phyloP scores from a whole-genome alignment of 768 basidiomycete species.

The Leccinum longicurvipes region DNA sequence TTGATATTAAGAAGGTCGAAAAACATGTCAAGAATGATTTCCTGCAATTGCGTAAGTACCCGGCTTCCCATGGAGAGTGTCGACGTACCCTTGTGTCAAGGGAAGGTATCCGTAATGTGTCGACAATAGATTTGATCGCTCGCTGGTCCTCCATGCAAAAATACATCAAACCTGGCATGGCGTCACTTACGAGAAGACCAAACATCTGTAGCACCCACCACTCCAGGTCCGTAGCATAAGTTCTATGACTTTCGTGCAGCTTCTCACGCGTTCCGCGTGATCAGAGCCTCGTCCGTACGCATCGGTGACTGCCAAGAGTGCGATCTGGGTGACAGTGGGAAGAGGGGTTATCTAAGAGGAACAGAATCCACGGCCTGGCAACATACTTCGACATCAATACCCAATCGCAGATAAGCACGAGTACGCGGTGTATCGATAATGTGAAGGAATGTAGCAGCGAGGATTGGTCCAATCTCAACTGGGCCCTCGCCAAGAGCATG shows the following conservation, averaged over 20 bases:
- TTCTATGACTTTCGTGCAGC: conserved; percentile 73
- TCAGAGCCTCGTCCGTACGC: conserved; percentile 82
- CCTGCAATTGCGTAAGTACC: conserved; percentile 47
- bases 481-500: conserved; percentile 91
- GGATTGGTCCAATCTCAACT: conserved; percentile 69
- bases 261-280: conserved; percentile 76
- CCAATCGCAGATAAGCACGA: conserved; percentile 71
- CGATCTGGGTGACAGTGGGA: conserved; percentile 51
- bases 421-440: conserved; percentile 85
- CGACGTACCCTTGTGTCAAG: conserved; percentile 69
- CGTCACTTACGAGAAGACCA: conserved; percentile 5
- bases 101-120: conserved; percentile 86
- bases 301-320: conserved; percentile 86
- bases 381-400: conserved; percentile 84
- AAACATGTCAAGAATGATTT: conserved; percentile 90
- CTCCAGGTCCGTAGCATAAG: conserved; percentile 91
- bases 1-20: conserved; percentile 92
- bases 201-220: conserved; percentile 49
- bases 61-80: background rate
- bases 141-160: conserved; percentile 87
- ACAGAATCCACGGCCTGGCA: background rate
- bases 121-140: conserved; percentile 79
- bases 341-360: background rate
- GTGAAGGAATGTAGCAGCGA: conserved; percentile 78
- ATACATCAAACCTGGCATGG: conserved; percentile 74